Conservation (phyloP, 2,329 filamentous ascomycete genomes). For the Mycocentrospora acerina region DNA sequence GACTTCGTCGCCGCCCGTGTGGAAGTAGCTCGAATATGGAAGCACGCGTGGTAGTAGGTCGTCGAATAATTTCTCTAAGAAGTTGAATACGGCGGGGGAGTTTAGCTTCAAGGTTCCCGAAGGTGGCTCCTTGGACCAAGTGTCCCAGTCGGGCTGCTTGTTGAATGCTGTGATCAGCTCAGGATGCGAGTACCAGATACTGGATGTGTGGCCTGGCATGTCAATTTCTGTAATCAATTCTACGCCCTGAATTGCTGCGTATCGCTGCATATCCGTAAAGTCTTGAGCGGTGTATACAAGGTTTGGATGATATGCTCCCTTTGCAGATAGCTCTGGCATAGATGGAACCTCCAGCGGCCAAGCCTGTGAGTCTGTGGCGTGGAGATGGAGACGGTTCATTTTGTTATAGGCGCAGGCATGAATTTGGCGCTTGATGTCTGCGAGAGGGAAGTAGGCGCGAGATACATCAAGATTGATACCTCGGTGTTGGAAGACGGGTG, state of each 20-base stretch:
- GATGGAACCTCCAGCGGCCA: constrained; percentile 82
- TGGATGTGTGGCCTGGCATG: constrained; percentile 76
- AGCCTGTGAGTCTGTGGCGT: constrained; percentile 80
- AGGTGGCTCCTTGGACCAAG: constrained; percentile 57
- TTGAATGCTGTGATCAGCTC: constrained; percentile 69
- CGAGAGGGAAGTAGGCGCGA: constrained; percentile 68
- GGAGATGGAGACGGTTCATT: constrained; percentile 78
- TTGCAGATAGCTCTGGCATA: constrained; percentile 68
- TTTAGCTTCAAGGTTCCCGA: constrained; percentile 74
- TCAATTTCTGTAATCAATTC: constrained; percentile 76
- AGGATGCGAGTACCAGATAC: constrained; percentile 66
- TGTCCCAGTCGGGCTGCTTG: constrained; percentile 54
- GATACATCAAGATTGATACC: constrained; percentile 79
- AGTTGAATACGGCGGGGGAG: constrained; percentile 66
- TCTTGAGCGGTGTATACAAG: constrained; percentile 69
- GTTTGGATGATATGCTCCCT: constrained; percentile 70
- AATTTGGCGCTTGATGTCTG: constrained; percentile 71
- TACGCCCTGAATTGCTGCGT: constrained; percentile 68
- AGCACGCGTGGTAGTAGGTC: constrained; percentile 66
- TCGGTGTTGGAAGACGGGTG: constrained; percentile 73
- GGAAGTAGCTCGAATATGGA: constrained; percentile 74
- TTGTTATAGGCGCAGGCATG: constrained; percentile 78
- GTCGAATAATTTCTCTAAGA: constrained; percentile 70
- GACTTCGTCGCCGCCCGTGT: constrained; percentile 86
- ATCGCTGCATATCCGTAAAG: constrained; percentile 66